Evolutionary conservation across 352 stramenopile species (phyloP), one percentile per base, ranked within the genome.

Genomic region (Globisporangium parvum): DNA sequence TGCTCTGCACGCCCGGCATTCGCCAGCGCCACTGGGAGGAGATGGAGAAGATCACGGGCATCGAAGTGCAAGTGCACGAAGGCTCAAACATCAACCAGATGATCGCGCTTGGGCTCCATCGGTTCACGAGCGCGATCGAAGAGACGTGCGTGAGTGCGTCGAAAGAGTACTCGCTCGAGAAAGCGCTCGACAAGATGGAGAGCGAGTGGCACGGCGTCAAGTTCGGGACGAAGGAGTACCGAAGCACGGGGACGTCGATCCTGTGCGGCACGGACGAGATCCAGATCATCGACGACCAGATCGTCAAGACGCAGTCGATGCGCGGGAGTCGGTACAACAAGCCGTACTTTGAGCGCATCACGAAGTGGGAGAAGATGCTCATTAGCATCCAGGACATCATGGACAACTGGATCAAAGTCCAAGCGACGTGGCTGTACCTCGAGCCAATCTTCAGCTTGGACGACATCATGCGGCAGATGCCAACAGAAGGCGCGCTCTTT

Each of bases 271-370:
- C 79, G 0, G 87, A 96, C 55, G 92, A 98, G 51, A 95, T 98
- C 62, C 86, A 97, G 55, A 82, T 98, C 57, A 89, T 98, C 20
- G 89, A 98, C 51, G 93, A 98, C 64, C 93, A 98, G 69, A 96
- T 98, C 44, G 89, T 98, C 24, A 97, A 98, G 71, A 97, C 90
- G 0, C 91, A 98, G 69, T 97, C 92, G 18, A 98, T 98, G 91
- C 81, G 89, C 28, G 91, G 92, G 2, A 95, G 79, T 55, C 85
- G 88, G 2, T 98, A 97, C 67, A 97, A 98, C 65, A 91, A 96
- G 35, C 87, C 91, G 9, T 97, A 98, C 65, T 79, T 97, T 55
- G 74, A 92, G 45, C 70, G 86, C 14, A 94, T 96, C 41, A 75
- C 68, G 46, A 71, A 71, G 47, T 98, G 91, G 91, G 91, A 98